Conservation (phyloP, 345 rosid species). For the Brassica rapa region DNA sequence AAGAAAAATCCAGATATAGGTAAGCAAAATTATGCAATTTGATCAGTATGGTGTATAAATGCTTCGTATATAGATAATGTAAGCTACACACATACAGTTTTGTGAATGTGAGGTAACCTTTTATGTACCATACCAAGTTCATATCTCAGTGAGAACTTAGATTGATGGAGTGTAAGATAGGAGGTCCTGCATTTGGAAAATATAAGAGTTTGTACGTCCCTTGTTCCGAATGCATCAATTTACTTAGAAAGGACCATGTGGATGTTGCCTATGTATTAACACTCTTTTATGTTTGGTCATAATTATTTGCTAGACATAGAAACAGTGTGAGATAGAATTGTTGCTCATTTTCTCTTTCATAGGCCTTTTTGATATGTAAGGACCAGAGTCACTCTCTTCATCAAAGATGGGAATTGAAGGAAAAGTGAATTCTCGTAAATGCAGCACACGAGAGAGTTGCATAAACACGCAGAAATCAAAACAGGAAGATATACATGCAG, state of each 20-base stretch:
- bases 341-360: conserved; percentile 90
- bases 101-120: neutral
- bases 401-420: conserved; percentile 41
- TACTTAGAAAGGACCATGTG: neutral
- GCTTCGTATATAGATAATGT: too few species aligned
- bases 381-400: conserved; percentile 63
- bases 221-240: neutral
- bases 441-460: conserved; percentile 35
- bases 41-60: neutral
- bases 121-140: too few species aligned
- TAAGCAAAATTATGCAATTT: conserved; percentile 22
- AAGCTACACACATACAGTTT: conserved; percentile 28
- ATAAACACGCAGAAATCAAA: conserved; percentile 37
- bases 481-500: conserved; percentile 36
- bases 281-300: neutral
- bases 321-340: conserved; percentile 70
- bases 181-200: neutral
- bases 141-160: too few species aligned
- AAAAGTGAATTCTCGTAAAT: neutral
- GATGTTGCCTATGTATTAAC: neutral
- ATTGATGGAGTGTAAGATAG: neutral
- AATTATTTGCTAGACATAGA: conserved; percentile 52
- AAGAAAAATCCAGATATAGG: conserved; percentile 59
- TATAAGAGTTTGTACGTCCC: neutral
- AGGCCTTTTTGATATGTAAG: conserved; percentile 56